phyloP scores from a whole-genome alignment of 257 asterid species.

The Scutellaria minor region DNA sequence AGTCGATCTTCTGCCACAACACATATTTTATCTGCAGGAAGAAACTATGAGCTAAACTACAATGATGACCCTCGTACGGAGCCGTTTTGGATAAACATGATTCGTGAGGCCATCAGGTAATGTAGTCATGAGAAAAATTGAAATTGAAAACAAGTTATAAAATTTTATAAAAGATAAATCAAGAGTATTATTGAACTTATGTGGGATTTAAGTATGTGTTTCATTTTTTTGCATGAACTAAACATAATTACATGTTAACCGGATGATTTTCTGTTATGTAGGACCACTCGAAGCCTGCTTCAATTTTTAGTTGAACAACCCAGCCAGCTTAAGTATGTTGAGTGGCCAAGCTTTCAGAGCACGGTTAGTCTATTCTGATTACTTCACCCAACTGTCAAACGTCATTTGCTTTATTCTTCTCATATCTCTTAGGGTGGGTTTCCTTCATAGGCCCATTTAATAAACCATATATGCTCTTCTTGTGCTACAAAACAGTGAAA shows the following conservation, averaged over 20 bases:
- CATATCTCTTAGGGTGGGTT: not conserved
- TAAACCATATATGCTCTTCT: not conserved
- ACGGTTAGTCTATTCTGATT: conserved; percentile 48
- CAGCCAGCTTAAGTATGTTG: conserved; percentile 60
- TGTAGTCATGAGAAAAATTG: not conserved
- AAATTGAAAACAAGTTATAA: not conserved
- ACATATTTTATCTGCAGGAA: conserved; percentile 47
- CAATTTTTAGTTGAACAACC: conserved; percentile 55
- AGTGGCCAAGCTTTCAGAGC: conserved; percentile 66
- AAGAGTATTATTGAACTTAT: conserved; percentile 9
- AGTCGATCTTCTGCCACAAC: conserved; percentile 33
- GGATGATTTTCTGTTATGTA: conserved; percentile 37
- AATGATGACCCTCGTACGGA: conserved; percentile 46
- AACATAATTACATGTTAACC: conserved; percentile 31
- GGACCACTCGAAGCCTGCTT: conserved; percentile 57
- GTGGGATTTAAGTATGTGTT: conserved; percentile 15
- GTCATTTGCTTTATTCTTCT: conserved; percentile 11
- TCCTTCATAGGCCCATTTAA: not conserved
- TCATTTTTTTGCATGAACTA: conserved; percentile 22
- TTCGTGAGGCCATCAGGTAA: conserved; percentile 59
- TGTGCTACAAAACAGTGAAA: not conserved
- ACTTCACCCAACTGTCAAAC: too few relatives aligned
- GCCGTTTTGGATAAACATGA: conserved; percentile 56
- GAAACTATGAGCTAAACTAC: conserved; percentile 54
- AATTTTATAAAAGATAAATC: not conserved